Percentiles rank a stretch among this genome's conserved stretches.
Evolutionary conservation across 129 eudicot genomes (phyloP).

Genomic region (Oenanthe sinensis): DNA sequence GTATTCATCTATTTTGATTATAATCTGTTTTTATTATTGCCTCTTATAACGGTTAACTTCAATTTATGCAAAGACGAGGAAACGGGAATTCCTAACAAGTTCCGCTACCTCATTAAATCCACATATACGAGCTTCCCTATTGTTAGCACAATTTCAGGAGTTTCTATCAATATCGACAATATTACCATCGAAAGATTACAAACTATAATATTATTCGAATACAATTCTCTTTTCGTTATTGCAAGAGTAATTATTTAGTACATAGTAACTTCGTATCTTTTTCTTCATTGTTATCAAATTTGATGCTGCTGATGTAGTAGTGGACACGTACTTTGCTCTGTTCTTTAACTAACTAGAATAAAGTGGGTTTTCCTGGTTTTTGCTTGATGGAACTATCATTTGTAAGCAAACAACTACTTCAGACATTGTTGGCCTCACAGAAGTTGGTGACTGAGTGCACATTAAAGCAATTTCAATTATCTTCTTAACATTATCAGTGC

Average conservation of each 20-base stretch:
- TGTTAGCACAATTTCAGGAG: no score
- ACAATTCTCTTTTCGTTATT: neutral
- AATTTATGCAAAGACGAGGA: no score
- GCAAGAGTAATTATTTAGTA: neutral
- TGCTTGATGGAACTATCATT: neutral
- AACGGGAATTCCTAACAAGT: neutral
- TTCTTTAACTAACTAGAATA: neutral
- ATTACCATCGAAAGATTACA: neutral
- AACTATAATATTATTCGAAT: neutral
- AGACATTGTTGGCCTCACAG: constrained; percentile 6
- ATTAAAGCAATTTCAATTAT: neutral
- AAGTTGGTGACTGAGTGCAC: constrained; percentile 8
- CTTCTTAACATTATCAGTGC: neutral
- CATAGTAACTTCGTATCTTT: neutral
- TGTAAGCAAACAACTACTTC: constrained; percentile 4
- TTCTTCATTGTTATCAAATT: neutral
- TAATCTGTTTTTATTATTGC: no score
- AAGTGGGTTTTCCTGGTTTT: neutral
- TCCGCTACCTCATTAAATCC: neutral
- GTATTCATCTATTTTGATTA: no score
- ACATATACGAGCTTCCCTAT: neutral
- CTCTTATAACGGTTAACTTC: no score
- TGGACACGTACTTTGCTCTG: neutral
- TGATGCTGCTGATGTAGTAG: neutral
- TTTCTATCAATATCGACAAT: neutral